Percentiles rank a stretch among this genome's conserved stretches.
phyloP scores from a whole-genome alignment of 352 stramenopile genomes.

The Phytophthora meadii region DNA sequence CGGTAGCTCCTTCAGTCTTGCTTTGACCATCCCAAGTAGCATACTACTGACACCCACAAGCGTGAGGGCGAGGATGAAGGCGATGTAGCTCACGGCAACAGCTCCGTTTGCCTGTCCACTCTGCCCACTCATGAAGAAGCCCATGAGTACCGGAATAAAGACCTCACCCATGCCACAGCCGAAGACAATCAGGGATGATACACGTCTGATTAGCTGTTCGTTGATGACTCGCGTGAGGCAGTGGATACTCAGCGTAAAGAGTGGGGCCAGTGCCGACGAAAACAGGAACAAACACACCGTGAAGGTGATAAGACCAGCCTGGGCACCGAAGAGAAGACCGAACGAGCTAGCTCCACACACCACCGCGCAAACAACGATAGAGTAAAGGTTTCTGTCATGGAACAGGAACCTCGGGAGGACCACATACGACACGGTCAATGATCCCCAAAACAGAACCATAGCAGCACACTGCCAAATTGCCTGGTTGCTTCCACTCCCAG shows the following conservation, averaged over 20 bases:
- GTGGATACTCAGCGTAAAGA: constrained; percentile 87
- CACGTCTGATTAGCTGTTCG: constrained; percentile 76
- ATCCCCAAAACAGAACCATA: constrained; percentile 80
- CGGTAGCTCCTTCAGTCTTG: constrained; percentile 60
- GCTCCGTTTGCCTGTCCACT: constrained; percentile 78
- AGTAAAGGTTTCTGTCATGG: constrained; percentile 79
- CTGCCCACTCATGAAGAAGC: constrained; percentile 88
- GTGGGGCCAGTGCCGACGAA: constrained; percentile 67
- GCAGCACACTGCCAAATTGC: constrained; percentile 67
- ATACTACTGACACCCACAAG: constrained; percentile 73
- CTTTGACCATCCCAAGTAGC: constrained; percentile 78
- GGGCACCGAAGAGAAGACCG: constrained; percentile 66
- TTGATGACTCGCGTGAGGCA: constrained; percentile 87
- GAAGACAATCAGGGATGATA: constrained; percentile 88
- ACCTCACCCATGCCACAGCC: constrained; percentile 83
- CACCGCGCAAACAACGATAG: constrained; percentile 73
- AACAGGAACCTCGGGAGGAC: constrained; percentile 84
- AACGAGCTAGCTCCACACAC: constrained; percentile 73
- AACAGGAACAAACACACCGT: constrained; percentile 67
- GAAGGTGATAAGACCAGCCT: constrained; percentile 63
- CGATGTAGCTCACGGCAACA: constrained; percentile 79
- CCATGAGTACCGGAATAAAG: constrained; percentile 87
- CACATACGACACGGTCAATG: constrained; percentile 74
- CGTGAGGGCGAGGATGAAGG: constrained; percentile 76
- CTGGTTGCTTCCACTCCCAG: constrained; percentile 28